These are phyloP conservation scores for Epichloe typhina DNA, from an alignment of 2,329 filamentous ascomycete genomes.

Conservation along the genomic window DNA sequence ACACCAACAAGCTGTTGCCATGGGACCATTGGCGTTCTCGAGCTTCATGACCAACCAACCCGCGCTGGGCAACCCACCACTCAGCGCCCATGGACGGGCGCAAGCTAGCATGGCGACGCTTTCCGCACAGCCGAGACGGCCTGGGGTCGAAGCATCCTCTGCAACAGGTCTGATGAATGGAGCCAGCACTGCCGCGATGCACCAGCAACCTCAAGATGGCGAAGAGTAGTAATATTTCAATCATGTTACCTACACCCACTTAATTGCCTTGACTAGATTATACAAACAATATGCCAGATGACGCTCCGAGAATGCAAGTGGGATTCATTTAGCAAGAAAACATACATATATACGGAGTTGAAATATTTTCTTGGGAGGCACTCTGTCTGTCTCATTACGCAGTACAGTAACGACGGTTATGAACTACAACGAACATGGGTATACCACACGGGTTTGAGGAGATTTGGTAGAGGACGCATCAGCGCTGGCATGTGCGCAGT, in stretches of 20 bases:
- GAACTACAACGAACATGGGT: slow-evolving; percentile 6
- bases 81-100: slow-evolving; percentile 10
- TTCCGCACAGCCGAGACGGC: slow-evolving; percentile 9
- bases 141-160: slow-evolving; percentile 8
- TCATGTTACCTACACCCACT: background rate
- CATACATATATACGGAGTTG: background rate
- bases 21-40: slow-evolving; percentile 12
- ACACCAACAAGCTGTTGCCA: slow-evolving; percentile 9
- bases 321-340: background rate
- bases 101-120: slow-evolving; percentile 20
- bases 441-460: slow-evolving; percentile 6
- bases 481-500: background rate
- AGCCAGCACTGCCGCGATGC: slow-evolving; percentile 25
- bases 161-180: slow-evolving; percentile 2
- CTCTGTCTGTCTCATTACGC: background rate
- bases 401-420: slow-evolving; percentile 2
- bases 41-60: slow-evolving; percentile 18
- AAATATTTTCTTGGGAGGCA: background rate
- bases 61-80: slow-evolving; percentile 9
- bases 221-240: background rate
- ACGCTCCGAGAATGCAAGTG: background rate
- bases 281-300: background rate
- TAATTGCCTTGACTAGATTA: background rate
- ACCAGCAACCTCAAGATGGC: slow-evolving; percentile 11
- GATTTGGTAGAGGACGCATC: background rate